Conservation (phyloP, 345 rosid genomes). For the Corchorus capsularis region DNA sequence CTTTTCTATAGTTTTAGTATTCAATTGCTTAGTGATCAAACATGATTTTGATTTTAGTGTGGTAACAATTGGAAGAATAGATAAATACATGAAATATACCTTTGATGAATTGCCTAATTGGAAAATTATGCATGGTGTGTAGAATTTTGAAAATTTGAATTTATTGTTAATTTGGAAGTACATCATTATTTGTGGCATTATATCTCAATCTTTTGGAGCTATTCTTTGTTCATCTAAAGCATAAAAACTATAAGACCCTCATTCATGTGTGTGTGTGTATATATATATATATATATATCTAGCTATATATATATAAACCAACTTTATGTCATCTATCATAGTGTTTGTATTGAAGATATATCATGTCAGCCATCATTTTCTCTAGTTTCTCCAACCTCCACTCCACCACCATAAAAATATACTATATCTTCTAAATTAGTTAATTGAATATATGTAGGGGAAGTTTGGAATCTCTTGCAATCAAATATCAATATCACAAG, state of each 20-base stretch:
- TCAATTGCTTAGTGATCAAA: not conserved
- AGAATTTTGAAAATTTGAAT: not conserved
- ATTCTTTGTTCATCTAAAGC: not conserved
- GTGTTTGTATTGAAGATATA: not conserved
- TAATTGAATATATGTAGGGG: not conserved
- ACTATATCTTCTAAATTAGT: not conserved
- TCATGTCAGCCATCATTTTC: conserved; percentile 11
- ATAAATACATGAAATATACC: not conserved
- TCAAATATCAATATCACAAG: not conserved
- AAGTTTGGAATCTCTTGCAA: not conserved
- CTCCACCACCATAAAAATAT: conserved; percentile 6
- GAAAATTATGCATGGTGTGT: not conserved
- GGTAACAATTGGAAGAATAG: too few species aligned
- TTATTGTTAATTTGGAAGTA: not conserved
- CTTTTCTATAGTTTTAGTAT: too few species aligned
- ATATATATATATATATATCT: too few species aligned
- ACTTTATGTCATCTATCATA: not conserved
- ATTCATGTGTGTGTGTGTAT: too few species aligned
- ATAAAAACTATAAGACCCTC: too few species aligned
- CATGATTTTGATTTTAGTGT: too few species aligned
- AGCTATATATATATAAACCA: not conserved
- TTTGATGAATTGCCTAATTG: not conserved
- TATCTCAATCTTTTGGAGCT: not conserved
- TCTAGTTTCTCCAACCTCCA: not conserved
- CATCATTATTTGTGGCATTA: not conserved